Conservation (phyloP, 179 eudicot species). For the Patellifolia procumbens region DNA sequence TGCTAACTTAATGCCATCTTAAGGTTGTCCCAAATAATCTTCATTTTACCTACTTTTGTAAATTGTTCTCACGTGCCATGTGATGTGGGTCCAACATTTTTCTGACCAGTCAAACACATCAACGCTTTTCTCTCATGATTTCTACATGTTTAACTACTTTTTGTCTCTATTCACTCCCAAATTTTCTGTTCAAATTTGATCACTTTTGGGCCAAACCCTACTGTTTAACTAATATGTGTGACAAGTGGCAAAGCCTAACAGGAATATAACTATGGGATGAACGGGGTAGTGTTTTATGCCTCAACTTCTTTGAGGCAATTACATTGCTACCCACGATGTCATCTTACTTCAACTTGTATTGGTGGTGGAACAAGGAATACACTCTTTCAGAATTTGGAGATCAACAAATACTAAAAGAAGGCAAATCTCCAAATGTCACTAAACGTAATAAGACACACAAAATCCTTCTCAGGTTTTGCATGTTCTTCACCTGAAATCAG, state of each 20-base stretch:
- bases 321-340: slow-evolving; percentile 1
- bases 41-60: background rate
- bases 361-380: background rate
- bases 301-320: background rate
- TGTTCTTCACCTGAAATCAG: background rate
- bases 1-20: background rate
- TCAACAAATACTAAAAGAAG: too few relatives aligned
- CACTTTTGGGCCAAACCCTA: background rate
- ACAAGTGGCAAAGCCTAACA: background rate
- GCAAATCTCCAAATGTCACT: too few relatives aligned
- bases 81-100: background rate
- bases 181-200: background rate
- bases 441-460: background rate
- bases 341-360: background rate
- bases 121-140: background rate
- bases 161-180: background rate
- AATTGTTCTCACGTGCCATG: background rate
- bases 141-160: background rate
- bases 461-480: background rate
- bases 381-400: background rate
- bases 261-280: background rate
- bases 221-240: background rate
- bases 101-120: background rate
- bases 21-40: background rate
- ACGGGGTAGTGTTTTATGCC: background rate